A percentile compares a stretch with the other conserved stretches of the same genome.
Conservation (phyloP, 106 monocot genomes). For the Xerophyta viscosa region DNA sequence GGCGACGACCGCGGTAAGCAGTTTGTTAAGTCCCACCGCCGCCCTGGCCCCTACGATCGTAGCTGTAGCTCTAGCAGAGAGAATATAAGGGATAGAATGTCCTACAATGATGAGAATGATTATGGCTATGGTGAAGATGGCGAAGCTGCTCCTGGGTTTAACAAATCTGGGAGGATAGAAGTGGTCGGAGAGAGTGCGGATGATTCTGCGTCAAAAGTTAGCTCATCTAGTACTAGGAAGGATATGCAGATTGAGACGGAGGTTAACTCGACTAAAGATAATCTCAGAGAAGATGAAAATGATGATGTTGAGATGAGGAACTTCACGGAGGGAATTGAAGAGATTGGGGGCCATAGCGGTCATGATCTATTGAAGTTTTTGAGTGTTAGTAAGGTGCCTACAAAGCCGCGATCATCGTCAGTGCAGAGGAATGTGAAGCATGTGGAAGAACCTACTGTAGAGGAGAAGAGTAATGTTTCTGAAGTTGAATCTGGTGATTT, state of each 20-base stretch:
- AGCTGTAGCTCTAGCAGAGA: slow-evolving; percentile 37
- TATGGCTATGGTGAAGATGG: slow-evolving; percentile 33
- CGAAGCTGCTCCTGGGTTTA: slow-evolving; percentile 17
- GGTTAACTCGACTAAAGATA: slow-evolving; percentile 21
- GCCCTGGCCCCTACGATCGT: slow-evolving; percentile 22
- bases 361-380: slow-evolving; percentile 34
- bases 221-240: slow-evolving; percentile 36
- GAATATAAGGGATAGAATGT: slow-evolving; percentile 28
- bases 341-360: slow-evolving; percentile 4
- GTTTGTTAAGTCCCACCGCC: too few species aligned
- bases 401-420: slow-evolving; percentile 37
- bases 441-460: slow-evolving; percentile 2
- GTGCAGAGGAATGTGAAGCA: slow-evolving; percentile 24
- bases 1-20: not conserved
- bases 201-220: slow-evolving; percentile 45
- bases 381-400: slow-evolving; percentile 49
- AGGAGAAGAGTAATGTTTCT: slow-evolving; percentile 1
- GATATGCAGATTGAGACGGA: slow-evolving; percentile 17
- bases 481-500: slow-evolving; percentile 7
- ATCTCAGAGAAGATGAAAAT: slow-evolving; percentile 14
- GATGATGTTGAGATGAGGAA: slow-evolving; percentile 22
- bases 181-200: slow-evolving; percentile 29
- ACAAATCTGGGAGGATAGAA: slow-evolving; percentile 27
- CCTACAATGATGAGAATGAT: slow-evolving; percentile 23
- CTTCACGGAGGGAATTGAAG: slow-evolving; percentile 10